phyloP scores from a whole-genome alignment of 768 basidiomycete species.

The Cyclocybe aegerita region DNA sequence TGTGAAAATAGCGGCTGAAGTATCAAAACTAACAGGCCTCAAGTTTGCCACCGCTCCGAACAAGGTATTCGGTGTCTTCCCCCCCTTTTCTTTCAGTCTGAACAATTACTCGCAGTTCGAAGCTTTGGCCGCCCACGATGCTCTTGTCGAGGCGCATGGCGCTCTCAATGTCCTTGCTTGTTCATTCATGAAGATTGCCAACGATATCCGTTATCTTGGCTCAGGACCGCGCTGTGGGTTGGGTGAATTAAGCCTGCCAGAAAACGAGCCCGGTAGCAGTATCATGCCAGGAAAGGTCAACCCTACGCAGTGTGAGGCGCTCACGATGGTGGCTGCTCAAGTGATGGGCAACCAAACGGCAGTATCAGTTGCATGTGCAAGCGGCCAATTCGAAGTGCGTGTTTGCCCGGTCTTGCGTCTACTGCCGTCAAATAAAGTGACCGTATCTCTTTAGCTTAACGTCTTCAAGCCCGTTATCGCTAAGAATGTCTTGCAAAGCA shows the following conservation, averaged over 20 bases:
- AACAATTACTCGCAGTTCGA: slow-evolving; percentile 66
- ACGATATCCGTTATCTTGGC: slow-evolving; percentile 96
- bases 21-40: slow-evolving; percentile 87
- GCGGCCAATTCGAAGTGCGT: slow-evolving; percentile 93
- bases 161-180: slow-evolving; percentile 96
- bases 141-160: slow-evolving; percentile 95
- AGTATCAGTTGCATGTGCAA: slow-evolving; percentile 89
- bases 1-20: slow-evolving; percentile 88
- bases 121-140: slow-evolving; percentile 97
- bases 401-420: not conserved
- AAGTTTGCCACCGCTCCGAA: slow-evolving; percentile 96
- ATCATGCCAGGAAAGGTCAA: slow-evolving; percentile 99
- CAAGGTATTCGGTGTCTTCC: slow-evolving; percentile 60
- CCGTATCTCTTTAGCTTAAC: slow-evolving; percentile 62
- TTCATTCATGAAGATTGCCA: slow-evolving; percentile 99
- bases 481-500: slow-evolving; percentile 96
- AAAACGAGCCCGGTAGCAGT: slow-evolving; percentile 98
- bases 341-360: slow-evolving; percentile 97
- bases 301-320: slow-evolving; percentile 97
- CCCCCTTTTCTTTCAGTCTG: not conserved
- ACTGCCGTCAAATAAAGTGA: slow-evolving; percentile 7
- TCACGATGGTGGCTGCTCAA: slow-evolving; percentile 98
- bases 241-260: slow-evolving; percentile 91
- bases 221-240: slow-evolving; percentile 98
- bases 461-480: slow-evolving; percentile 99